Conservation (phyloP, 345 rosid species). For the Gynandropsis gynandra region DNA sequence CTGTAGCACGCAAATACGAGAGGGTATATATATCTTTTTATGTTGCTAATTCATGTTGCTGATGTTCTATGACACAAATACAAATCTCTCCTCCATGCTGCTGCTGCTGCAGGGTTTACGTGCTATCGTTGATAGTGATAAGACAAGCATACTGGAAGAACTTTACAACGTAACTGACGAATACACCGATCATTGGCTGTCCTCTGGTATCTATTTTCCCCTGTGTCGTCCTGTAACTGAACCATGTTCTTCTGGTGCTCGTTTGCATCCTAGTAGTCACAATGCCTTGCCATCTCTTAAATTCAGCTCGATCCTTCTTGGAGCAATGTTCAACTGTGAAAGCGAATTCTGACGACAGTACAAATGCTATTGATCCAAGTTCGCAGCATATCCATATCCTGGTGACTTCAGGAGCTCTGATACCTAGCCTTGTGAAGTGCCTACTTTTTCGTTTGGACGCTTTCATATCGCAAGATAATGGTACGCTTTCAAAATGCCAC, state of each 20-base stretch:
- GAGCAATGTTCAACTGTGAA: constrained; percentile 51
- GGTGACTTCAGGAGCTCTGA: constrained; percentile 82
- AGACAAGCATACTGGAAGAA: constrained; percentile 42
- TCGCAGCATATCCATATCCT: constrained; percentile 47
- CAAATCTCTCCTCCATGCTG: constrained; percentile 2
- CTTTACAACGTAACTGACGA: constrained; percentile 69
- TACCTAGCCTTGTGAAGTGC: constrained; percentile 89
- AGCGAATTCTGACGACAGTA: too few species aligned
- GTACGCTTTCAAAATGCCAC: constrained; percentile 33
- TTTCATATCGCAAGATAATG: constrained; percentile 51
- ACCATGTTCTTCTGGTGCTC: too few species aligned
- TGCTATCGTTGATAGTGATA: constrained; percentile 39
- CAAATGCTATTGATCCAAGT: too few species aligned
- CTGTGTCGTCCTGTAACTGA: too few species aligned
- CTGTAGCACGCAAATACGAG: constrained; percentile 43
- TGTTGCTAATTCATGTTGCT: neutral
- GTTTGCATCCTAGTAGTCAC: neutral
- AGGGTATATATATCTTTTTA: constrained; percentile 29
- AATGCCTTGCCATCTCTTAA: constrained; percentile 19
- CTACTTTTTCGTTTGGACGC: constrained; percentile 61
- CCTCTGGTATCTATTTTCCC: too few species aligned
- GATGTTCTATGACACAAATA: neutral
- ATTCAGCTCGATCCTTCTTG: constrained; percentile 60
- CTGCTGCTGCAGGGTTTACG: constrained; percentile 49
- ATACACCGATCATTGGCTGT: constrained; percentile 48